Percentiles rank a stretch among this genome's conserved stretches.
These are phyloP conservation scores for Apiotrichum gracile DNA, from an alignment of 1,284 basidiomycete species.

Conservation along the genomic window DNA sequence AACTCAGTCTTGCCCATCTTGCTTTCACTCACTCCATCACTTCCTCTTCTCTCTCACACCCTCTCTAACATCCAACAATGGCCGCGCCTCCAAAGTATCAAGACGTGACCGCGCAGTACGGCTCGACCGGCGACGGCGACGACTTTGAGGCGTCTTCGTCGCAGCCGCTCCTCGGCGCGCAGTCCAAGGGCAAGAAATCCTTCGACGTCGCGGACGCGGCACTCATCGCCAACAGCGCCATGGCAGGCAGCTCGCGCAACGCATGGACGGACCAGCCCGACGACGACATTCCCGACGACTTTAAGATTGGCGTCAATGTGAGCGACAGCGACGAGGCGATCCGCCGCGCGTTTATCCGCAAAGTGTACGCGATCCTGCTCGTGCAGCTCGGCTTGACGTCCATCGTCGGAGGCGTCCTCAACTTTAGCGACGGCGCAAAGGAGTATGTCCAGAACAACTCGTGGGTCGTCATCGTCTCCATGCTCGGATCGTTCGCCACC, in stretches of 20 bases:
- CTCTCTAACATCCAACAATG: too few species aligned
- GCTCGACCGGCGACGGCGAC: conserved; percentile 18
- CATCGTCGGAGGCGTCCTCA: conserved; percentile 28
- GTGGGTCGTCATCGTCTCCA: conserved; percentile 44
- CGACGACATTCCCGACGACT: conserved; percentile 43
- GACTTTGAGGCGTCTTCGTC: conserved; percentile 17
- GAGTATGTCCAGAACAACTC: conserved; percentile 38
- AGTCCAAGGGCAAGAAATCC: conserved; percentile 10
- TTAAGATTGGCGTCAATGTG: conserved; percentile 46
- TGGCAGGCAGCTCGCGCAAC: conserved; percentile 16
- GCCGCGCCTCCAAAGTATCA: conserved; percentile 32
- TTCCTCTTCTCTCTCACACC: not conserved
- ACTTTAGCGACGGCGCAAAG: conserved; percentile 21
- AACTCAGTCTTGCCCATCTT: not conserved
- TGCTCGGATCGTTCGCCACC: conserved; percentile 42
- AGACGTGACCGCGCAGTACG: conserved; percentile 27
- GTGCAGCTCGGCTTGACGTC: conserved; percentile 40
- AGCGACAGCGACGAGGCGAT: conserved; percentile 45
- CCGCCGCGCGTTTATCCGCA: conserved; percentile 45
- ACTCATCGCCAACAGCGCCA: conserved; percentile 14
- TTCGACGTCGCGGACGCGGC: conserved; percentile 11
- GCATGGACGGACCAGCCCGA: conserved; percentile 42
- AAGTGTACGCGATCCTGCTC: conserved; percentile 45
- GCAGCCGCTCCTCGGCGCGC: conserved; percentile 27
- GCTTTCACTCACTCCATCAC: not conserved